phyloP scores from a whole-genome alignment of 1,139 yeast genomes.

The Williopsis jadinii region DNA sequence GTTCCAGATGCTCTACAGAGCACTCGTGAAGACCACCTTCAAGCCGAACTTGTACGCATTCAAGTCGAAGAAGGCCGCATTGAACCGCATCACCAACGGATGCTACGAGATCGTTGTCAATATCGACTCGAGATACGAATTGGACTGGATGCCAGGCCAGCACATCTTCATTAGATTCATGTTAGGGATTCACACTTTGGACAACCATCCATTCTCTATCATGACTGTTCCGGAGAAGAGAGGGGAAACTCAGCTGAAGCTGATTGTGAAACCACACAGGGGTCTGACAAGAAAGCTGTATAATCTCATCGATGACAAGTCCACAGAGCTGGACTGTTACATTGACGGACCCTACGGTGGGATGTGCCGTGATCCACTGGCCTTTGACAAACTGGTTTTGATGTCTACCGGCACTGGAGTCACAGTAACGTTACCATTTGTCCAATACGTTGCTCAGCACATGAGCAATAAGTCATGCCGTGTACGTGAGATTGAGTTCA shows the following conservation, averaged over 20 bases:
- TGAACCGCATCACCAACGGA: conserved; percentile 28
- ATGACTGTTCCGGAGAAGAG: conserved; percentile 30
- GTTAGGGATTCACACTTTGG: conserved; percentile 36
- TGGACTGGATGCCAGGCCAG: conserved; percentile 54
- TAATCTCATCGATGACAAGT: conserved; percentile 17
- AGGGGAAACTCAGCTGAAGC: conserved; percentile 28
- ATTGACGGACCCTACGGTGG: conserved; percentile 69
- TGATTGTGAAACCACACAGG: conserved; percentile 42
- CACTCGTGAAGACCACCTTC: conserved; percentile 44
- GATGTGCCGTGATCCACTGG: conserved; percentile 37
- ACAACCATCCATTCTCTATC: conserved; percentile 62
- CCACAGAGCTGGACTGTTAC: conserved; percentile 26
- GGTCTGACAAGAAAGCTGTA: conserved; percentile 41
- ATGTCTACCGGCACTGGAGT: conserved; percentile 50
- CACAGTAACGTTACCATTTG: conserved; percentile 44
- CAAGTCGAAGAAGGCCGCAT: conserved; percentile 38
- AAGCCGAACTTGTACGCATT: conserved; percentile 38
- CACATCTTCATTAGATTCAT: conserved; percentile 47
- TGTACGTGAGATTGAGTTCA: conserved; percentile 30
- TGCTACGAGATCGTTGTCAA: conserved; percentile 38
- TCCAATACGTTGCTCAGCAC: conserved; percentile 19
- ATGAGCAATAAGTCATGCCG: conserved; percentile 8
- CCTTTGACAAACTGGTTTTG: conserved; percentile 43
- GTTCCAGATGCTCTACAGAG: conserved; percentile 44
- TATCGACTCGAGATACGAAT: conserved; percentile 27